Percentiles rank a stretch among this genome's conserved stretches.
Evolutionary conservation across 768 basidiomycete species (phyloP).

Genomic region (Amanita exitialis): DNA sequence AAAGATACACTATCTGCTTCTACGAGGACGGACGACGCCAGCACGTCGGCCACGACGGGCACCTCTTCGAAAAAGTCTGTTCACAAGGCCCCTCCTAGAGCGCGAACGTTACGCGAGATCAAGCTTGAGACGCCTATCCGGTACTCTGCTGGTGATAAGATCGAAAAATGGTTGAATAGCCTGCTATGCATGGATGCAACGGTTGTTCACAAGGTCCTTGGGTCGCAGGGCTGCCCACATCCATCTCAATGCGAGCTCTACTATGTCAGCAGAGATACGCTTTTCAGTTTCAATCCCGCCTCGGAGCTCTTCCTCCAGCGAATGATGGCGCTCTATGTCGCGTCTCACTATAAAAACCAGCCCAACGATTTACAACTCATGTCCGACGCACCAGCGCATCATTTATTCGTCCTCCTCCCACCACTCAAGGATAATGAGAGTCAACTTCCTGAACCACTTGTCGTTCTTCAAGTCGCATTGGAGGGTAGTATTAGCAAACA

Average conservation of each 20-base stretch:
- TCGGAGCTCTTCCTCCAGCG: constrained; percentile 96
- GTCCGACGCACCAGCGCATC: constrained; percentile 94
- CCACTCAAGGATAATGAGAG: constrained; percentile 86
- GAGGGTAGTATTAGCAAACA: constrained; percentile 88
- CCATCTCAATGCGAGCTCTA: constrained; percentile 91
- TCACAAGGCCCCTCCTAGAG: constrained; percentile 49
- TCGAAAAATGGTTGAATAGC: constrained; percentile 91
- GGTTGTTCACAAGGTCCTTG: constrained; percentile 29
- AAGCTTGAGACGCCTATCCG: constrained; percentile 94
- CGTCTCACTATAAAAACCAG: constrained; percentile 98
- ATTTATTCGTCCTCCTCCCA: constrained; percentile 90
- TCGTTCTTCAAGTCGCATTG: constrained; percentile 90
- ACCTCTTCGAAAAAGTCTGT: constrained; percentile 42
- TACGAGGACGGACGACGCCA: constrained; percentile 20
- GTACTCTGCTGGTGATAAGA: constrained; percentile 74
- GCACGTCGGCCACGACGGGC: constrained; percentile 21
- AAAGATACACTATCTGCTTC: constrained; percentile 34
- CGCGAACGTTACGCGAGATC: constrained; percentile 81
- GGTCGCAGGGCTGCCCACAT: constrained; percentile 77
- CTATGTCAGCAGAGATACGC: constrained; percentile 90
- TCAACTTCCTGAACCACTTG: constrained; percentile 90
- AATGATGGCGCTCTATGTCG: constrained; percentile 97
- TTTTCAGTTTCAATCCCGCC: constrained; percentile 96
- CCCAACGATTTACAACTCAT: constrained; percentile 98
- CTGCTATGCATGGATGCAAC: constrained; percentile 89